phyloP scores from a whole-genome alignment of 1,284 basidiomycete species.

The Naganishia albida region DNA sequence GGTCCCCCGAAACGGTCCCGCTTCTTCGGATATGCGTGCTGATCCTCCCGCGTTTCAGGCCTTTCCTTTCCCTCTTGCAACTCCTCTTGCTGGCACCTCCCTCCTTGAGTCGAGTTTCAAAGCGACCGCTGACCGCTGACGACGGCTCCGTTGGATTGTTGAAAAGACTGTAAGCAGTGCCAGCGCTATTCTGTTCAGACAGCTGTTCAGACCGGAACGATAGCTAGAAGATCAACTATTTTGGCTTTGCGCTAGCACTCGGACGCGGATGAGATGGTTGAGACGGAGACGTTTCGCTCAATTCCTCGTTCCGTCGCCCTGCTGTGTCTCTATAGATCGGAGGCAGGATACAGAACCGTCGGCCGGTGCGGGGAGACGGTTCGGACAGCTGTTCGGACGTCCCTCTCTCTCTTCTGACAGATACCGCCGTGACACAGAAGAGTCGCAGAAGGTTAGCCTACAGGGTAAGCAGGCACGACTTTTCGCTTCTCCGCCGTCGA shows the following conservation, averaged over 20 bases:
- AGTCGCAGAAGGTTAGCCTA: neutral
- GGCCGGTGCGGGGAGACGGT: neutral
- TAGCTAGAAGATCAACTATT: conserved; percentile 9
- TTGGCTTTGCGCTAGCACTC: conserved; percentile 17
- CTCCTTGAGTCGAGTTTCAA: conserved; percentile 4
- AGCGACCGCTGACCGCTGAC: neutral
- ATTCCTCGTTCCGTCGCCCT: too few species aligned
- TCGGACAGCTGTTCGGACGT: neutral
- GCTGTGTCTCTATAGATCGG: too few species aligned
- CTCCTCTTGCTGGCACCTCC: neutral
- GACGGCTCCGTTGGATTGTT: too few species aligned
- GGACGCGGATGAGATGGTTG: neutral
- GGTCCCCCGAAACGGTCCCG: neutral
- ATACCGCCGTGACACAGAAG: conserved; percentile 3
- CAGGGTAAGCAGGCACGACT: conserved; percentile 1
- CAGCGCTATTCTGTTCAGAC: too few species aligned
- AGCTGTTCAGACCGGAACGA: neutral
- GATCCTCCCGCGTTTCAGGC: conserved; percentile 10
- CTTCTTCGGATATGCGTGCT: neutral
- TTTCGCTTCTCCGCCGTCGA: neutral
- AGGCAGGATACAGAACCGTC: too few species aligned
- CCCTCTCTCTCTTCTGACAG: neutral
- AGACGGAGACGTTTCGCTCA: too few species aligned
- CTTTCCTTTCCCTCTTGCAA: neutral
- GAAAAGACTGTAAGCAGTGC: neutral